Percentiles rank a stretch among this genome's conserved stretches.
Evolutionary conservation across 192 early-diverging fungal genomes (phyloP).

Genomic region (Oehlia diaphana): DNA sequence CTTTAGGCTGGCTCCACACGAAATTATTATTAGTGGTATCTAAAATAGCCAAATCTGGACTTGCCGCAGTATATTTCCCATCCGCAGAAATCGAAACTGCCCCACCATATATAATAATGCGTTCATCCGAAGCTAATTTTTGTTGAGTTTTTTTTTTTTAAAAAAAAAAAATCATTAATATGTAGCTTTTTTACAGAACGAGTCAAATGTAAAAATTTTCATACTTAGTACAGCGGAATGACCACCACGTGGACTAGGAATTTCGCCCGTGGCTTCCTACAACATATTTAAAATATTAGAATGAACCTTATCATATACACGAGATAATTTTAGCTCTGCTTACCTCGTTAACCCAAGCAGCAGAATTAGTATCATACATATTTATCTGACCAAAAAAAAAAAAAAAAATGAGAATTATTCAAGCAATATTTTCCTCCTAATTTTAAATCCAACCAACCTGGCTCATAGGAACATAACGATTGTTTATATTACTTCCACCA

Average conservation of each 20-base stretch:
- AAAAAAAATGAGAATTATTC: not conserved
- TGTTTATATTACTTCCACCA: not conserved
- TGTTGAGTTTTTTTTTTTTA: not conserved
- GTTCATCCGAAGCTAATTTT: not conserved
- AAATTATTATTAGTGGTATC: not conserved
- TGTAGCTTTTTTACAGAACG: not conserved
- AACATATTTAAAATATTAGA: not conserved
- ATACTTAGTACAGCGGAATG: not conserved
- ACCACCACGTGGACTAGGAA: not conserved
- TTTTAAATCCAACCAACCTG: not conserved
- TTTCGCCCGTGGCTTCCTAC: not conserved
- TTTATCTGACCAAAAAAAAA: not conserved
- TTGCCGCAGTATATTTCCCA: not conserved
- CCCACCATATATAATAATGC: not conserved
- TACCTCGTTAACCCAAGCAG: not conserved
- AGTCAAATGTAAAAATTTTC: not conserved
- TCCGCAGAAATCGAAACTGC: not conserved
- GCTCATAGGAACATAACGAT: not conserved
- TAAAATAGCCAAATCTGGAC: not conserved
- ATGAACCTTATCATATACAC: not conserved
- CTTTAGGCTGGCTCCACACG: not conserved
- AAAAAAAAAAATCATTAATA: not conserved
- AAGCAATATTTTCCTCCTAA: not conserved
- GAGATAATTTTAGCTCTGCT: not conserved
- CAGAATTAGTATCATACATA: not conserved